Evolutionary conservation across 2,329 filamentous ascomycete species (phyloP), one percentile per base, ranked within the genome.

Genomic region (Metarhizium sp.): DNA sequence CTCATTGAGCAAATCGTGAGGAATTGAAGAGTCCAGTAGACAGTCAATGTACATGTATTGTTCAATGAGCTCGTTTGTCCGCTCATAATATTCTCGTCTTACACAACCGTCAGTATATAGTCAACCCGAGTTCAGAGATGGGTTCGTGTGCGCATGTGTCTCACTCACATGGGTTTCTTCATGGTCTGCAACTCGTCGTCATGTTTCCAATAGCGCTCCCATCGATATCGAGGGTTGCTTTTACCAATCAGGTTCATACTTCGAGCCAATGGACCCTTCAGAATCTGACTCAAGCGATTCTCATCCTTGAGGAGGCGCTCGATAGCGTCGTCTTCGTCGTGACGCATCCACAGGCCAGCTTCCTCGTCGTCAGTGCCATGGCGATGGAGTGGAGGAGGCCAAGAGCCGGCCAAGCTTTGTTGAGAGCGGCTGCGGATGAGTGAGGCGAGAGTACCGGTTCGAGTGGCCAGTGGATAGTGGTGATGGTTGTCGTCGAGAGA

Each of bases 31-130:
- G 71, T 96, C 91, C 58, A 97, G 79, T 55, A 97, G 77, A 53
- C 87, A 83, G 71, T 96, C 92, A 63, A 96, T 96, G 69, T 95
- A 96, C 59, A 95, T 78, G 69, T 96, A 97, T 68, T 95, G 88
- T 69, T 94, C 88, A 57, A 97, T 84, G 47, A 96, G 77, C 62
- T 86, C 85, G 72, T 97, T 97, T 66, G 86, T 92, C 47, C 89
- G 84, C 75, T 95, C 86, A 66, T 97, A 95, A 73, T 96, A 96
- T 65, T 86, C 67, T 50, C 91, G 87, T 58, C 83, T 86, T 40
- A 8, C 25, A 7, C 30, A 7, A 13, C 20, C 2, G 36, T 54
- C 36, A 48, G 52, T 46, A 29, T 6, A 2, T 7, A 7, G n/a
- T 20, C 25, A 4, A 18, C 3, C 32, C 29, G 38, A 47, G 51